These are phyloP conservation scores for Rhizophagus sp. DNA, from an alignment of 192 early-diverging fungal species.

Conservation along the genomic window DNA sequence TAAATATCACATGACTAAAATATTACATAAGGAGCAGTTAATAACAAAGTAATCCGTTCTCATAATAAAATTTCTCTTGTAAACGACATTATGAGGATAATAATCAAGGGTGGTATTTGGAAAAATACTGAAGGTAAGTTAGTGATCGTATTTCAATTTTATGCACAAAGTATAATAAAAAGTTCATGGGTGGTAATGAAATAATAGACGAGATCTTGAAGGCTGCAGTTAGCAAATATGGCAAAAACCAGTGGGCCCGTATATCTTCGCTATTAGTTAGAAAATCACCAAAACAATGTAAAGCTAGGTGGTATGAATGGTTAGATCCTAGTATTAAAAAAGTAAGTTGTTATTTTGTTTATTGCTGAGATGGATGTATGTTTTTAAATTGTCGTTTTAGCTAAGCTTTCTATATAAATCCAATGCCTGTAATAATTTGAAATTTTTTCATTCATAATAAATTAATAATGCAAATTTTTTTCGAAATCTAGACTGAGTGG, in stretches of 20 bases:
- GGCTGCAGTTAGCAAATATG: slow-evolving; percentile 98
- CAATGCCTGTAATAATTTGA: not conserved
- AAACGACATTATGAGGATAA: slow-evolving; percentile 46
- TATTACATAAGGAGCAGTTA: too few species aligned
- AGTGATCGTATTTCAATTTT: slow-evolving; percentile 70
- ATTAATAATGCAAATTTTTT: not conserved
- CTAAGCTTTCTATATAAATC: too few species aligned
- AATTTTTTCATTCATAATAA: not conserved
- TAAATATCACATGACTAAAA: too few species aligned
- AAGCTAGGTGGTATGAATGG: slow-evolving; percentile 99
- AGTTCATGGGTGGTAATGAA: slow-evolving; percentile 76
- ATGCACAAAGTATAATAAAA: slow-evolving; percentile 84
- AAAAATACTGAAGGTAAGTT: slow-evolving; percentile 99
- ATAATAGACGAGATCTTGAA: slow-evolving; percentile 48
- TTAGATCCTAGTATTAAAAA: slow-evolving; percentile 98
- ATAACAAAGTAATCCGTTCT: too few species aligned
- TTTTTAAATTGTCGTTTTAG: too few species aligned
- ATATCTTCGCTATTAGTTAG: slow-evolving; percentile 94
- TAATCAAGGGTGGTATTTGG: slow-evolving; percentile 95
- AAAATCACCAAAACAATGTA: slow-evolving; percentile 98
- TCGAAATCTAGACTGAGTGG: slow-evolving; percentile 81
- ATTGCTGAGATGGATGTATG: not conserved
- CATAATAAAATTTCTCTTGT: too few species aligned
- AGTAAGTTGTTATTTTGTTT: slow-evolving; percentile 32
- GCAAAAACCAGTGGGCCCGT: slow-evolving; percentile 99